Evolutionary conservation across 2,329 filamentous ascomycete genomes (phyloP).

Genomic region (Fusarium proliferatum): DNA sequence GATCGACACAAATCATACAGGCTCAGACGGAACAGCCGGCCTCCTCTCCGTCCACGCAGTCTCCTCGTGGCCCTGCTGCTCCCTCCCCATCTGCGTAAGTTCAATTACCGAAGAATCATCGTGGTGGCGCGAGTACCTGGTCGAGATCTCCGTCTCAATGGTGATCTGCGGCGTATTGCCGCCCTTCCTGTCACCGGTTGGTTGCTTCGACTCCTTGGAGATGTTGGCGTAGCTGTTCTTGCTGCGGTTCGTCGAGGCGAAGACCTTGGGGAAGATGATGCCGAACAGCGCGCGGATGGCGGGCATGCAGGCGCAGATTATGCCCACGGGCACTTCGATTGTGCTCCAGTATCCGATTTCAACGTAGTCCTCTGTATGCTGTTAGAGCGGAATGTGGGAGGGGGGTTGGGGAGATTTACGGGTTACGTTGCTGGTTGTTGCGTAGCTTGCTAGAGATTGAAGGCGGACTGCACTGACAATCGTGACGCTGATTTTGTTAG

Average conservation of each 20-base stretch:
- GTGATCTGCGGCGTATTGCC: background rate
- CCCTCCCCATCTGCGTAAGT: background rate
- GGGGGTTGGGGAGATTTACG: background rate
- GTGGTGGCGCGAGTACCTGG: background rate
- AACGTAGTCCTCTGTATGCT: slow-evolving; percentile 38
- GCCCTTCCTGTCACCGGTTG: background rate
- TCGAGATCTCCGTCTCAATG: background rate
- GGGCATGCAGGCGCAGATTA: slow-evolving; percentile 48
- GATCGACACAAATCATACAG: slow-evolving; percentile 1
- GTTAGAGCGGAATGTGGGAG: background rate
- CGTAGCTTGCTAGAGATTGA: slow-evolving; percentile 13
- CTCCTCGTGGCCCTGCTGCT: background rate
- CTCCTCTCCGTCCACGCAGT: slow-evolving; percentile 1
- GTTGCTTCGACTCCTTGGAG: background rate
- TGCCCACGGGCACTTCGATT: slow-evolving; percentile 46
- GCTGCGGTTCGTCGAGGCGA: slow-evolving; percentile 16
- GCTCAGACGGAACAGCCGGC: background rate
- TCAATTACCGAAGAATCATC: slow-evolving; percentile 9
- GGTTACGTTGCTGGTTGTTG: slow-evolving; percentile 19
- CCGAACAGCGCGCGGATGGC: slow-evolving; percentile 35
- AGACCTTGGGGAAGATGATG: slow-evolving; percentile 31
- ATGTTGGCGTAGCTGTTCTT: slow-evolving; percentile 30
- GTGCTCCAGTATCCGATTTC: slow-evolving; percentile 45
- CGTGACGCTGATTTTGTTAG: slow-evolving; percentile 10
- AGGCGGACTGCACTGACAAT: slow-evolving; percentile 18